Conservation (phyloP, 2,329 filamentous ascomycete genomes). For the Chrysosphaeria jannelii region DNA sequence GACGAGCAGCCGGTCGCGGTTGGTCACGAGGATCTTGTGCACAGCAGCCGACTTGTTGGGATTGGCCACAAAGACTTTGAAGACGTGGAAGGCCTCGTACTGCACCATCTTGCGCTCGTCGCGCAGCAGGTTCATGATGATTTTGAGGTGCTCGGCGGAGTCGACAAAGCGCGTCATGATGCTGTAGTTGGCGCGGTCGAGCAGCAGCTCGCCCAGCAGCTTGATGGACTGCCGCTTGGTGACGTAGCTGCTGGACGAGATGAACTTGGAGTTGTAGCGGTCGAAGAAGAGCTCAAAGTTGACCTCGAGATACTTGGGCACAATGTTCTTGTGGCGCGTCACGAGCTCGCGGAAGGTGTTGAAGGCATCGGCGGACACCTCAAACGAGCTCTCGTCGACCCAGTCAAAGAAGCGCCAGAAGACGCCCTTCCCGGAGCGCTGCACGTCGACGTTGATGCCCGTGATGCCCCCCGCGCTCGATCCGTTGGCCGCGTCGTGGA, state of each 20-base stretch:
- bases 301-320: slow-evolving; percentile 58
- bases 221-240: slow-evolving; percentile 97
- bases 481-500: slow-evolving; percentile 18
- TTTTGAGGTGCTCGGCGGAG: slow-evolving; percentile 80
- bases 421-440: slow-evolving; percentile 51
- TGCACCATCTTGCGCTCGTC: slow-evolving; percentile 98
- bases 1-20: slow-evolving; percentile 63
- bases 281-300: slow-evolving; percentile 89
- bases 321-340: slow-evolving; percentile 75
- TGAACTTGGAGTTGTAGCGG: slow-evolving; percentile 60
- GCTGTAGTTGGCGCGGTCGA: slow-evolving; percentile 87
- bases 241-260: slow-evolving; percentile 86
- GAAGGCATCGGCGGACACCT: slow-evolving; percentile 90
- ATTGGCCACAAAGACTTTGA: slow-evolving; percentile 98
- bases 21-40: slow-evolving; percentile 86
- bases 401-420: slow-evolving; percentile 96
- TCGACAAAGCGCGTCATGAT: slow-evolving; percentile 97
- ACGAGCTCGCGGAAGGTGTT: slow-evolving; percentile 88
- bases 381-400: slow-evolving; percentile 90
- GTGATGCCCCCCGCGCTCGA: slow-evolving; percentile 48
- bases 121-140: slow-evolving; percentile 88
- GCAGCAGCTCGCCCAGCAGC: slow-evolving; percentile 71
- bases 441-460: slow-evolving; percentile 44
- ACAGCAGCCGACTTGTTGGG: slow-evolving; percentile 94
- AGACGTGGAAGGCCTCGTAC: slow-evolving; percentile 96